Evolutionary conservation across 2,329 filamentous ascomycete genomes (phyloP).

Genomic region (Penicillium occitanis): DNA sequence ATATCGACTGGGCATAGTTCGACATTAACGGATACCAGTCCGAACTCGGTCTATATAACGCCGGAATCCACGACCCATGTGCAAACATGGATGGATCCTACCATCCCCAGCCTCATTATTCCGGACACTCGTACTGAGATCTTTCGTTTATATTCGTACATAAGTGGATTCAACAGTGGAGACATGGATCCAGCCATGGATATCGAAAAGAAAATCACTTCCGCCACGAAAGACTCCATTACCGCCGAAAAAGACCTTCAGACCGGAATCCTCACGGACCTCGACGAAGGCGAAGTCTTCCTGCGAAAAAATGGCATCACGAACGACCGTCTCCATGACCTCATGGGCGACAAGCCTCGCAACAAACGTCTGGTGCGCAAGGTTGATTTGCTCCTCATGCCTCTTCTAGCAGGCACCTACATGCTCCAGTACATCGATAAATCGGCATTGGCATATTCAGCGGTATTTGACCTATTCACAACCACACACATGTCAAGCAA

Average conservation of each 20-base stretch:
- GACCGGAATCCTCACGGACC: neutral
- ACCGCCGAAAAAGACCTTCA: neutral
- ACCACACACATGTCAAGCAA: slow-evolving; percentile 45
- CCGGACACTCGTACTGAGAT: neutral
- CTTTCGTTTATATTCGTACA: neutral
- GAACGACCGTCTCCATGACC: neutral
- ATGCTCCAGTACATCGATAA: slow-evolving; percentile 59
- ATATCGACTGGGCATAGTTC: neutral
- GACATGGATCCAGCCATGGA: neutral
- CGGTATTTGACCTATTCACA: slow-evolving; percentile 57
- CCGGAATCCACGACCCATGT: neutral
- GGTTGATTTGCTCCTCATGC: slow-evolving; percentile 54
- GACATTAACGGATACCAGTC: neutral
- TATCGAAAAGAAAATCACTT: neutral
- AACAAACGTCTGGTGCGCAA: slow-evolving; percentile 33
- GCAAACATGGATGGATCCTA: neutral
- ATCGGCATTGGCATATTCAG: slow-evolving; percentile 54
- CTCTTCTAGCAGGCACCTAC: slow-evolving; percentile 46
- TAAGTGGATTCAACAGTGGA: neutral
- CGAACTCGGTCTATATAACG: slow-evolving; percentile 6
- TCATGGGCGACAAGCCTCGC: neutral
- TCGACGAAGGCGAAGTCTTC: slow-evolving; percentile 9
- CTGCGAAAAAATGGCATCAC: neutral
- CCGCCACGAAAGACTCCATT: neutral
- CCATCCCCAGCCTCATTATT: neutral